Conservation (phyloP, 805 yeast genomes). For the Wickerhamomyces sydowiorum region DNA sequence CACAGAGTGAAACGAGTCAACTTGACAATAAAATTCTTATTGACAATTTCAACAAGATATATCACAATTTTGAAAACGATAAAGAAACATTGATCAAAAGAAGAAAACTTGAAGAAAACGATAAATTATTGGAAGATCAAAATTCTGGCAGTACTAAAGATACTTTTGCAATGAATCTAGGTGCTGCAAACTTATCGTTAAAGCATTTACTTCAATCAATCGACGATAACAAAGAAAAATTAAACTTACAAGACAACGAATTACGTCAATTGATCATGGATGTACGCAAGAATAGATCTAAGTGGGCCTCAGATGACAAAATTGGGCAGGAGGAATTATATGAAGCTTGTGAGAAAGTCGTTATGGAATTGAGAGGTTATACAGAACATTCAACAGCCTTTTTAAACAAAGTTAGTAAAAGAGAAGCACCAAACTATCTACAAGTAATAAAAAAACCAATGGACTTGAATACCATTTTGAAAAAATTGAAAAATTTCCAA, state of each 20-base stretch:
- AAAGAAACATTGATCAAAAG: slow-evolving; percentile 68
- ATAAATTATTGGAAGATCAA: slow-evolving; percentile 46
- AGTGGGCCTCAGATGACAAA: slow-evolving; percentile 95
- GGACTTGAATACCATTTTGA: slow-evolving; percentile 94
- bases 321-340: slow-evolving; percentile 97
- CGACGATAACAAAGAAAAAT: slow-evolving; percentile 71
- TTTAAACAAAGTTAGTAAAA: slow-evolving; percentile 88
- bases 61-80: slow-evolving; percentile 74
- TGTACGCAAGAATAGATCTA: slow-evolving; percentile 90
- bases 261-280: slow-evolving; percentile 82
- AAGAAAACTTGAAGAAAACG: slow-evolving; percentile 73
- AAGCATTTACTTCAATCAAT: slow-evolving; percentile 77
- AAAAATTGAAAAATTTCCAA: slow-evolving; percentile 76
- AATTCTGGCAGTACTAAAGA: slow-evolving; percentile 18
- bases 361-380: slow-evolving; percentile 79
- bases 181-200: slow-evolving; percentile 72
- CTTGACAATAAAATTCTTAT: slow-evolving; percentile 34
- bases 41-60: slow-evolving; percentile 63
- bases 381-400: slow-evolving; percentile 97
- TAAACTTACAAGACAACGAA: slow-evolving; percentile 74
- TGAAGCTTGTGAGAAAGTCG: slow-evolving; percentile 96
- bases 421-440: slow-evolving; percentile 97
- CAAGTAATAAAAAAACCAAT: slow-evolving; percentile 87
- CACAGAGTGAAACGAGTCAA: slow-evolving; percentile 27
- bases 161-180: slow-evolving; percentile 39